Percentiles rank a stretch among this genome's conserved stretches.
These are phyloP conservation scores for Penicillium janthinellum DNA, from an alignment of 2,329 filamentous ascomycete species.

Conservation along the genomic window DNA sequence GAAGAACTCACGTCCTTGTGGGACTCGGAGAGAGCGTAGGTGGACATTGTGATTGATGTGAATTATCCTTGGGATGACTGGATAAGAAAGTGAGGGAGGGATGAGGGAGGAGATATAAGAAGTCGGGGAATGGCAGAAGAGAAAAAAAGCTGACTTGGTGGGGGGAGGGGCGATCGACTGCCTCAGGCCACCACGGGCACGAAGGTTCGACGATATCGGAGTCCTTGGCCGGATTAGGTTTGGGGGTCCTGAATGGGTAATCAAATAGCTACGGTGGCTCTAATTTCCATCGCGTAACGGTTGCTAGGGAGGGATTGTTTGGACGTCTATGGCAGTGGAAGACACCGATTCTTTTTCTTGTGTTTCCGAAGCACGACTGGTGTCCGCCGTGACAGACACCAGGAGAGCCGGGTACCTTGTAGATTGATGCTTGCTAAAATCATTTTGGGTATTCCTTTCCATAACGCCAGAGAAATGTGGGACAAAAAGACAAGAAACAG, in stretches of 20 bases:
- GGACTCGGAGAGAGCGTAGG: slow-evolving; percentile 66
- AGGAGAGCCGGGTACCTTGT: not conserved
- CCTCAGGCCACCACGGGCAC: slow-evolving; percentile 18
- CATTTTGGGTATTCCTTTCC: slow-evolving; percentile 25
- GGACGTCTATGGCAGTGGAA: not conserved
- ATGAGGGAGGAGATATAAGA: slow-evolving; percentile 15
- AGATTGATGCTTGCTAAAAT: slow-evolving; percentile 11
- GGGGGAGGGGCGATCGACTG: slow-evolving; percentile 27
- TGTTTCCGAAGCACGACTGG: slow-evolving; percentile 8
- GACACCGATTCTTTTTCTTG: slow-evolving; percentile 10
- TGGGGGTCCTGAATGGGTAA: slow-evolving; percentile 1
- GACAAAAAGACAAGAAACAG: not conserved
- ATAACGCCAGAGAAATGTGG: slow-evolving; percentile 14
- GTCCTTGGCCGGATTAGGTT: slow-evolving; percentile 19
- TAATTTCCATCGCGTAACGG: not conserved
- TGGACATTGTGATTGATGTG: slow-evolving; percentile 41
- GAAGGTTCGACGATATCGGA: slow-evolving; percentile 18
- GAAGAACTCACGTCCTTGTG: slow-evolving; percentile 62
- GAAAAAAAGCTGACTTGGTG: slow-evolving; percentile 22
- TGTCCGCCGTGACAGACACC: slow-evolving; percentile 1
- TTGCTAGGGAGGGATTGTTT: not conserved
- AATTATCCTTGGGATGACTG: slow-evolving; percentile 17
- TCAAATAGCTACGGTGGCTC: not conserved
- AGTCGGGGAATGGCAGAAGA: slow-evolving; percentile 7
- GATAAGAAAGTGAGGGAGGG: slow-evolving; percentile 10